Evolutionary conservation across 2,329 filamentous ascomycete genomes (phyloP).

Genomic region (Curvularia verruculosa): DNA sequence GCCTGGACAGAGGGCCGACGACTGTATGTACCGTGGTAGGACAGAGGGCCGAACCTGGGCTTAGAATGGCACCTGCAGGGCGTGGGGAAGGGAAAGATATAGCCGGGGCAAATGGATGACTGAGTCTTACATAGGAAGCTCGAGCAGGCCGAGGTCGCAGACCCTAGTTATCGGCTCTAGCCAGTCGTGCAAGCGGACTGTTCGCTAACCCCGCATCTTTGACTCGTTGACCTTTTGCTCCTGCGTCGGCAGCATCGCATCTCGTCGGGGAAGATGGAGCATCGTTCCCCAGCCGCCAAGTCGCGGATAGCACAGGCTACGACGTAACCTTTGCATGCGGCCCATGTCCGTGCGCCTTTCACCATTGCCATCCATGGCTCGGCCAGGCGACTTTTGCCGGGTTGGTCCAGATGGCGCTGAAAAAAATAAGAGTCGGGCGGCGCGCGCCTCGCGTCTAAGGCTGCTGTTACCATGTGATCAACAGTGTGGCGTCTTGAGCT

Average conservation of each 20-base stretch:
- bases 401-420: conserved; percentile 2
- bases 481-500: conserved; percentile 26
- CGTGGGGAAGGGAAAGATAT: conserved; percentile 8
- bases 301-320: conserved; percentile 8
- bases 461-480: conserved; percentile 21
- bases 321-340: background rate
- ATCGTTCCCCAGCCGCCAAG: conserved; percentile 15
- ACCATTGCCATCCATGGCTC: background rate
- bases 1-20: background rate
- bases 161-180: conserved; percentile 13
- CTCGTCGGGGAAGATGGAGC: conserved; percentile 25
- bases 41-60: background rate
- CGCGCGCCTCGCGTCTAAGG: conserved; percentile 14
- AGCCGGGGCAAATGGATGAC: background rate
- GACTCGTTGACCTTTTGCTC: conserved; percentile 8
- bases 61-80: conserved; percentile 2
- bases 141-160: conserved; percentile 25
- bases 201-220: conserved; percentile 34
- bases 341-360: background rate
- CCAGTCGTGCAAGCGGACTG: conserved; percentile 9
- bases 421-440: conserved; percentile 5
- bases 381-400: conserved; percentile 12
- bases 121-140: background rate
- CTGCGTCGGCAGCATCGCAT: conserved; percentile 8
- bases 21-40: conserved; percentile 8